These are phyloP conservation scores for Lyophyllum decastes DNA, from an alignment of 768 basidiomycete species.

Conservation along the genomic window DNA sequence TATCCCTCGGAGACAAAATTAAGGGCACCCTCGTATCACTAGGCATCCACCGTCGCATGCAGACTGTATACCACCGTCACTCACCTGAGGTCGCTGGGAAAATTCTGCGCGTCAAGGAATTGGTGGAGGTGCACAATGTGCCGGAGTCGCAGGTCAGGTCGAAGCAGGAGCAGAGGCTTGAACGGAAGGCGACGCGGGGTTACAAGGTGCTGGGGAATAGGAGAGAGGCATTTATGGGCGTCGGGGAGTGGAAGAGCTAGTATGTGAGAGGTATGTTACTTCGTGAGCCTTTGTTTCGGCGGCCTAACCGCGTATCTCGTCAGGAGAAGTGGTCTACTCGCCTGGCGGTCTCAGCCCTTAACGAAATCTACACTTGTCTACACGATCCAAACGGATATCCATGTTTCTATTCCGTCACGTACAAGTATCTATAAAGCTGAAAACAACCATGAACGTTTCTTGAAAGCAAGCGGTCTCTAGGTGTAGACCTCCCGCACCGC, in stretches of 20 bases:
- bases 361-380: neutral
- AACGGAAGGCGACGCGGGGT: slow-evolving; percentile 67
- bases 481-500: no score
- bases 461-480: no score
- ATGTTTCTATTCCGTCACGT: no score
- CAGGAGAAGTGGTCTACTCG: neutral
- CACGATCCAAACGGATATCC: neutral
- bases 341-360: neutral
- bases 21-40: slow-evolving; percentile 79
- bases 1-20: slow-evolving; percentile 73
- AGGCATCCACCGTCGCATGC: slow-evolving; percentile 80
- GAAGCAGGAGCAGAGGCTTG: slow-evolving; percentile 66
- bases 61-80: slow-evolving; percentile 82
- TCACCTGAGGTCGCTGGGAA: slow-evolving; percentile 79
- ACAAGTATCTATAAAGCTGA: neutral
- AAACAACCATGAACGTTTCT: neutral
- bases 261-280: slow-evolving; percentile 4
- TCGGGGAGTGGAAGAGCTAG: slow-evolving; percentile 12
- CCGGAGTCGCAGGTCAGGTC: slow-evolving; percentile 64
- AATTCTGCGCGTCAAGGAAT: slow-evolving; percentile 86
- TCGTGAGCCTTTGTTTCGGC: neutral
- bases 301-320: neutral
- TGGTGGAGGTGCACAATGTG: slow-evolving; percentile 88
- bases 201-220: slow-evolving; percentile 56
- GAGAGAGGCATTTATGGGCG: slow-evolving; percentile 32